phyloP scores from a whole-genome alignment of 371 early-diverging fungal species.

The Lichtheimia ornata region DNA sequence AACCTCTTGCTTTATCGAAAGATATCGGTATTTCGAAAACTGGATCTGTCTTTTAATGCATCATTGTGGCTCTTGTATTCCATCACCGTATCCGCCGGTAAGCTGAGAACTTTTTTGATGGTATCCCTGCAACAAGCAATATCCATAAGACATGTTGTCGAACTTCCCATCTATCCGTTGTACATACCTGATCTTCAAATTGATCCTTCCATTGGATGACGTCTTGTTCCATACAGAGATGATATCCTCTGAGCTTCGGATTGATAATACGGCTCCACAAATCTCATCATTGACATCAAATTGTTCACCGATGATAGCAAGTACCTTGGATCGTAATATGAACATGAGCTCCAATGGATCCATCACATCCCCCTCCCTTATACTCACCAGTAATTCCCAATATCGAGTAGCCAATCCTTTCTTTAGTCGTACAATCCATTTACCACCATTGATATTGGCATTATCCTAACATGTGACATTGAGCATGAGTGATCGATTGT shows the following conservation, averaged over 20 bases:
- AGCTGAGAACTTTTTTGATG: conserved; percentile 77
- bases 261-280: conserved; percentile 93
- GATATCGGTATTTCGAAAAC: conserved; percentile 87
- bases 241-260: conserved; percentile 92
- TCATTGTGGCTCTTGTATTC: conserved; percentile 95
- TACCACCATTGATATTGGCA: conserved; percentile 92
- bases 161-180: neutral
- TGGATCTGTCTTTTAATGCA: conserved; percentile 80
- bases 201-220: conserved; percentile 80
- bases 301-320: conserved; percentile 92
- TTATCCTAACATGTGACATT: conserved; percentile 53
- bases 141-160: neutral
- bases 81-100: conserved; percentile 87
- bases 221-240: conserved; percentile 93
- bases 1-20: conserved; percentile 51
- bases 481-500: neutral
- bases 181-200: conserved; percentile 75
- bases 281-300: conserved; percentile 90
- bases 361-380: too few relatives aligned
- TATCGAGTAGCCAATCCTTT: conserved; percentile 92
- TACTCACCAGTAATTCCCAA: conserved; percentile 85
- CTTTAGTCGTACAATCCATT: conserved; percentile 95
- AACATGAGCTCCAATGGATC: neutral
- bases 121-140: conserved; percentile 65
- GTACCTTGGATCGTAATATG: conserved; percentile 43